A percentile compares a stretch with the other conserved stretches of the same genome.
phyloP scores from a whole-genome alignment of 1,139 yeast species.

The Blastobotrys serpentis region DNA sequence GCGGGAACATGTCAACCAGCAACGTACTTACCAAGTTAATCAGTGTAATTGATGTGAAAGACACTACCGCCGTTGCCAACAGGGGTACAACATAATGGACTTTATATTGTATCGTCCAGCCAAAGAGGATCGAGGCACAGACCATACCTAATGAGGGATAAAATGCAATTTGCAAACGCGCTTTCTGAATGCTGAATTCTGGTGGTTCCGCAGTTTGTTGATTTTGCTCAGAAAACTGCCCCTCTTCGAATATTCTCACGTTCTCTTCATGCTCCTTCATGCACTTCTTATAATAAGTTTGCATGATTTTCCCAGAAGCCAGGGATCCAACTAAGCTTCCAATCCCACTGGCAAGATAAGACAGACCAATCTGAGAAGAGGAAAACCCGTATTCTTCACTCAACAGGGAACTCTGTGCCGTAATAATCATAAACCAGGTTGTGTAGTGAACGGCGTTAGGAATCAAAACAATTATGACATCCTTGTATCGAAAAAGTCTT shows the following conservation, averaged over 20 bases:
- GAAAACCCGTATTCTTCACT: conserved; percentile 49
- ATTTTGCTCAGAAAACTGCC: conserved; percentile 41
- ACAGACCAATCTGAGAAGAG: conserved; percentile 58
- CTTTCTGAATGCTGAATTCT: conserved; percentile 49
- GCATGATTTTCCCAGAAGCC: conserved; percentile 37
- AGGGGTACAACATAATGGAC: conserved; percentile 56
- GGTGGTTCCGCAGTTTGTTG: conserved; percentile 40
- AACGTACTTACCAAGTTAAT: conserved; percentile 54
- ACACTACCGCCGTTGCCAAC: conserved; percentile 48
- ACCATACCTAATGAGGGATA: conserved; percentile 38
- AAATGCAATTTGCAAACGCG: conserved; percentile 43
- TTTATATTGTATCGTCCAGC: conserved; percentile 62
- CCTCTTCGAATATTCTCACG: conserved; percentile 39
- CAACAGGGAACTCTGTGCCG: conserved; percentile 59
- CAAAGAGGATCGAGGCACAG: conserved; percentile 52
- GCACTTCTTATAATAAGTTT: conserved; percentile 31
- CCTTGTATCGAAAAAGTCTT: conserved; percentile 36
- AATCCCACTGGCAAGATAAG: conserved; percentile 46
- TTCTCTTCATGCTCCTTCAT: conserved; percentile 31
- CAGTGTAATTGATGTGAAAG: conserved; percentile 53
- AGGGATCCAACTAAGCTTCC: conserved; percentile 41
- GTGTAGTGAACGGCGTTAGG: conserved; percentile 65
- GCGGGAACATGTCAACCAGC: conserved; percentile 61
- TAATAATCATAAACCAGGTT: conserved; percentile 66
- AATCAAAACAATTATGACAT: conserved; percentile 42